Conservation (phyloP, 495 filamentous ascomycete species). For the Endocarpon pusillum region DNA sequence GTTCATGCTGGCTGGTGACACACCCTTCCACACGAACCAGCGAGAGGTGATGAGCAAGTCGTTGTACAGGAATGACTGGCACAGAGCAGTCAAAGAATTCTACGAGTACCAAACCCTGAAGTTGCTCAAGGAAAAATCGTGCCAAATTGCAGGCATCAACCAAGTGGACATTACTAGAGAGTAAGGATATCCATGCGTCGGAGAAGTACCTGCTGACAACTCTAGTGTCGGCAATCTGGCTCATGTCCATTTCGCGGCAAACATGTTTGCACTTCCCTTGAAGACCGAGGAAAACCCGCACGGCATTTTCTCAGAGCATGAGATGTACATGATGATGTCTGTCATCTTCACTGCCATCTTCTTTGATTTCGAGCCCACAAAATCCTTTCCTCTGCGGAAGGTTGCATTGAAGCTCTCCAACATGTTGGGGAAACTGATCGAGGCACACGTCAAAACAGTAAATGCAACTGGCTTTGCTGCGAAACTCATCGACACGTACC, state of each 20-base stretch:
- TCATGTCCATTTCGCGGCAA: constrained; percentile 53
- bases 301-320: constrained; percentile 62
- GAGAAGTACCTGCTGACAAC: constrained; percentile 33
- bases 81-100: constrained; percentile 34
- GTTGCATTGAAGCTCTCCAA: constrained; percentile 42
- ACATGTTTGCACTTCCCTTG: constrained; percentile 56
- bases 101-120: constrained; percentile 43
- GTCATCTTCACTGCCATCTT: constrained; percentile 43
- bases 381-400: constrained; percentile 38
- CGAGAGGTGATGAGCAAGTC: constrained; percentile 15
- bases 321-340: constrained; percentile 60
- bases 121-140: constrained; percentile 46
- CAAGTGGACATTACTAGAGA: constrained; percentile 68
- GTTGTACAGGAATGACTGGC: constrained; percentile 31
- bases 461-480: constrained; percentile 35
- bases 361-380: constrained; percentile 35
- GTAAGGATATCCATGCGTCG: constrained; percentile 25
- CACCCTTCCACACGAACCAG: constrained; percentile 13
- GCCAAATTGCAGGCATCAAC: constrained; percentile 36
- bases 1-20: constrained; percentile 41
- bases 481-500: constrained; percentile 30
- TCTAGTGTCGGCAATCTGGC: constrained; percentile 52
- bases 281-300: constrained; percentile 49
- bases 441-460: constrained; percentile 49
- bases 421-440: constrained; percentile 39